Conservation (phyloP, 2,329 filamentous ascomycete species). For the Scorias spongiosa region DNA sequence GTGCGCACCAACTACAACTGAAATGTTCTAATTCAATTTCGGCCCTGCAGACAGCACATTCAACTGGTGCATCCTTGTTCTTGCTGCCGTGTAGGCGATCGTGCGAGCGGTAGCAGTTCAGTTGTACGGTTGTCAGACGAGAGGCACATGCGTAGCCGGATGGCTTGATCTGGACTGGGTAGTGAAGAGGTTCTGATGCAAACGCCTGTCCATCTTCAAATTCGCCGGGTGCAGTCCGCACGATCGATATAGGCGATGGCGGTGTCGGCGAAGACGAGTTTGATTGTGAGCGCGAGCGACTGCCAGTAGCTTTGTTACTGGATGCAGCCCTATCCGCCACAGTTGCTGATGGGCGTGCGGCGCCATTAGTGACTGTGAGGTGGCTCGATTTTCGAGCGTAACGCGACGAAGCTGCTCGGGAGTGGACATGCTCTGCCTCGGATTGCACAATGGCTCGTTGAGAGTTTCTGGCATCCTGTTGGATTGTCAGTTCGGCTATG, state of each 20-base stretch:
- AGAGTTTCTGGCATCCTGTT: no score
- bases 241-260: constrained; percentile 5
- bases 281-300: no score
- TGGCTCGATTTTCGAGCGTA: no score
- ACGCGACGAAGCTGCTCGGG: no score
- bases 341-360: no score
- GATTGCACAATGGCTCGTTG: no score
- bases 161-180: constrained; percentile 10
- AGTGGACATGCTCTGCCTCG: no score
- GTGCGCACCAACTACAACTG: constrained; percentile 18
- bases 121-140: constrained; percentile 13
- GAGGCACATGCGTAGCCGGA: constrained; percentile 18
- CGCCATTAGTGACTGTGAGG: no score
- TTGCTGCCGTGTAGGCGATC: constrained; percentile 11
- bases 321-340: no score
- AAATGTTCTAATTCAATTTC: constrained; percentile 17
- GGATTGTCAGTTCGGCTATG: no score
- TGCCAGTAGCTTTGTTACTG: no score
- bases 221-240: constrained; percentile 9
- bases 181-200: constrained; percentile 9
- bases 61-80: constrained; percentile 19
- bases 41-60: constrained; percentile 20
- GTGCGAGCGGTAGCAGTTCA: constrained; percentile 18
- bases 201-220: no score
- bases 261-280: not conserved